phyloP scores from a whole-genome alignment of 441 rosid genomes.

The Metrosideros polymorpha region DNA sequence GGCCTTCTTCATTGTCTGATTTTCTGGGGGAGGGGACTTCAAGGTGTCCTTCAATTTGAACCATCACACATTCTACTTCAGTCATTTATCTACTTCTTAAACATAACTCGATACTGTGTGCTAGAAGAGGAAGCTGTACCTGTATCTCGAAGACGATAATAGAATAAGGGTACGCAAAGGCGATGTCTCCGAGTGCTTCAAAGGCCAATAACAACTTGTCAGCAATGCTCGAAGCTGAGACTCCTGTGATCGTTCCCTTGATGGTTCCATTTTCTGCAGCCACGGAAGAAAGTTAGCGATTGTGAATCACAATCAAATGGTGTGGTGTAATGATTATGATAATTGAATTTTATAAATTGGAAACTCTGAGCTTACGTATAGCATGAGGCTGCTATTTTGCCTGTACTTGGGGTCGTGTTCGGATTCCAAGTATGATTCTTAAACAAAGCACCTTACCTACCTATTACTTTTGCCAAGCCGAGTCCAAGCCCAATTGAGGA shows the following conservation, averaged over 20 bases:
- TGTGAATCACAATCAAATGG: not conserved
- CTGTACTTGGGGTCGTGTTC: not conserved
- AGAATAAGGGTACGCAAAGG: constrained; percentile 37
- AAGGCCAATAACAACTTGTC: constrained; percentile 31
- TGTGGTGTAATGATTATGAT: not conserved
- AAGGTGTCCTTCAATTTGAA: constrained; percentile 31
- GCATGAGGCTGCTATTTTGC: not conserved
- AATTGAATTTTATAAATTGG: not conserved
- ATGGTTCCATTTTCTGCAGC: constrained; percentile 30
- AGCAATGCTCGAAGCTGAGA: constrained; percentile 3
- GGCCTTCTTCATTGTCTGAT: not conserved
- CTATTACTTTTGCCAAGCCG: constrained; percentile 41
- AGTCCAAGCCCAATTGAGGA: constrained; percentile 52
- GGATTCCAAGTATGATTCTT: not conserved
- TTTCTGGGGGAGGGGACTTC: constrained; percentile 17
- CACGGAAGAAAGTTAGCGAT: not conserved
- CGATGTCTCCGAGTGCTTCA: constrained; percentile 46
- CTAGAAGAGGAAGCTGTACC: constrained; percentile 4
- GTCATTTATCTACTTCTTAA: not conserved
- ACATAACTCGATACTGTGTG: not conserved
- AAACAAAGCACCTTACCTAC: constrained; percentile 12
- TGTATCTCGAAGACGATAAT: constrained; percentile 38
- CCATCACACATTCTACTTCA: not conserved
- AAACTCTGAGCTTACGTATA: not conserved
- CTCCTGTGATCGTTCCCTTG: constrained; percentile 37